These are phyloP conservation scores for Solanum chilense DNA, from an alignment of 257 asterid genomes.

Conservation along the genomic window DNA sequence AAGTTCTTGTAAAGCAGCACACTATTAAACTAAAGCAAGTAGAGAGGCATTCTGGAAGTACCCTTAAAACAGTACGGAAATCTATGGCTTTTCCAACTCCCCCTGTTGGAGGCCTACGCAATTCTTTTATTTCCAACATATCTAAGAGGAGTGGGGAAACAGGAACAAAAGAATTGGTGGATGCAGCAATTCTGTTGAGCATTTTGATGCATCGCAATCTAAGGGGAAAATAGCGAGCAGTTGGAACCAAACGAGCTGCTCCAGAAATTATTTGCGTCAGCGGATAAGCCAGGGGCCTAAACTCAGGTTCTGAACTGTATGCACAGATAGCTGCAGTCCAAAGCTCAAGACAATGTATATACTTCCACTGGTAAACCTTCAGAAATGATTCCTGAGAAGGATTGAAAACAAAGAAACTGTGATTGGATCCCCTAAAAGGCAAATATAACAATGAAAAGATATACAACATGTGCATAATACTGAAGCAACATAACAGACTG, in stretches of 20 bases:
- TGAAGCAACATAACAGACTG: neutral
- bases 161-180: conserved; percentile 73
- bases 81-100: conserved; percentile 93
- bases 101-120: conserved; percentile 77
- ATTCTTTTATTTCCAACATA: conserved; percentile 85
- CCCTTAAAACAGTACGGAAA: conserved; percentile 58
- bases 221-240: conserved; percentile 83
- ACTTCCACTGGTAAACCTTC: conserved; percentile 96
- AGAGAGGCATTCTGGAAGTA: conserved; percentile 10
- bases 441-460: neutral
- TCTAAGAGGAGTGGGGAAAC: conserved; percentile 76
- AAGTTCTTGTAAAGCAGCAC: neutral
- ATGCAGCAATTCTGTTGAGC: conserved; percentile 77
- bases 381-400: conserved; percentile 53
- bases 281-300: conserved; percentile 86
- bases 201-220: conserved; percentile 87
- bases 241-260: conserved; percentile 83
- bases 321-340: conserved; percentile 93
- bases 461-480: neutral
- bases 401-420: neutral
- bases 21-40: neutral
- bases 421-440: neutral
- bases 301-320: conserved; percentile 57
- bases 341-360: conserved; percentile 82
- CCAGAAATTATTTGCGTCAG: conserved; percentile 80